A percentile compares a stretch with the other conserved stretches of the same genome.
These are phyloP conservation scores for Furcasterigmium furcatum DNA, from an alignment of 2,329 filamentous ascomycete species.

Conservation along the genomic window DNA sequence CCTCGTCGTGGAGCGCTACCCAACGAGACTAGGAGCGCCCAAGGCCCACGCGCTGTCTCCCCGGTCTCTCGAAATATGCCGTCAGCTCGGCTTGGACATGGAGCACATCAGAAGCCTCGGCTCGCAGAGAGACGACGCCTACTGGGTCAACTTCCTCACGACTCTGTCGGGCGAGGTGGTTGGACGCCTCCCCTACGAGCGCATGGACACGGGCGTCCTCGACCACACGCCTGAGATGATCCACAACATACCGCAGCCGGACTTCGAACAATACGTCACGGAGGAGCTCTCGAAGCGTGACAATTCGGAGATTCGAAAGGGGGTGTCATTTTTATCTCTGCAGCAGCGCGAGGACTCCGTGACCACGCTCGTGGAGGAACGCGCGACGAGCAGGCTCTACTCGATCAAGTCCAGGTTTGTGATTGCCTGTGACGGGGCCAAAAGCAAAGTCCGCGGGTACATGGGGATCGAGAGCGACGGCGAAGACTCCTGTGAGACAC, in stretches of 20 bases:
- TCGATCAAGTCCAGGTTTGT: too few relatives aligned
- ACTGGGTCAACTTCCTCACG: slow-evolving; percentile 11
- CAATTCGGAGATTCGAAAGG: too few relatives aligned
- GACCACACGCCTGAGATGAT: slow-evolving; percentile 27
- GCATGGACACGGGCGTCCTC: slow-evolving; percentile 9
- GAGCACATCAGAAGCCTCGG: slow-evolving; percentile 6
- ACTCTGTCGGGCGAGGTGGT: slow-evolving; percentile 9
- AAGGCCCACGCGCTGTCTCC: slow-evolving; percentile 12
- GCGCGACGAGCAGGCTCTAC: too few relatives aligned
- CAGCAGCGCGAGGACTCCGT: too few relatives aligned
- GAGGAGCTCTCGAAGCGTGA: too few relatives aligned
- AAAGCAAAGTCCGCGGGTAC: too few relatives aligned
- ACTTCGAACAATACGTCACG: too few relatives aligned
- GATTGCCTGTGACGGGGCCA: too few relatives aligned
- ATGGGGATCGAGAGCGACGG: too few relatives aligned
- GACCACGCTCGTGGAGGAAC: too few relatives aligned
- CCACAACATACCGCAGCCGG: slow-evolving; percentile 37
- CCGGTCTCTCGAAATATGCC: slow-evolving; percentile 11
- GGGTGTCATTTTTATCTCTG: too few relatives aligned
- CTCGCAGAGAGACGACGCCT: slow-evolving; percentile 7
- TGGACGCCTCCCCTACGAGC: slow-evolving; percentile 9
- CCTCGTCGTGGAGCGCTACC: slow-evolving; percentile 26
- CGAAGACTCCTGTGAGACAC: too few relatives aligned
- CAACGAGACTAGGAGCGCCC: slow-evolving; percentile 21
- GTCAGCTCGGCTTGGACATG: slow-evolving; percentile 9